phyloP scores from a whole-genome alignment of 1,284 basidiomycete species.

The Malassezia caprae region DNA sequence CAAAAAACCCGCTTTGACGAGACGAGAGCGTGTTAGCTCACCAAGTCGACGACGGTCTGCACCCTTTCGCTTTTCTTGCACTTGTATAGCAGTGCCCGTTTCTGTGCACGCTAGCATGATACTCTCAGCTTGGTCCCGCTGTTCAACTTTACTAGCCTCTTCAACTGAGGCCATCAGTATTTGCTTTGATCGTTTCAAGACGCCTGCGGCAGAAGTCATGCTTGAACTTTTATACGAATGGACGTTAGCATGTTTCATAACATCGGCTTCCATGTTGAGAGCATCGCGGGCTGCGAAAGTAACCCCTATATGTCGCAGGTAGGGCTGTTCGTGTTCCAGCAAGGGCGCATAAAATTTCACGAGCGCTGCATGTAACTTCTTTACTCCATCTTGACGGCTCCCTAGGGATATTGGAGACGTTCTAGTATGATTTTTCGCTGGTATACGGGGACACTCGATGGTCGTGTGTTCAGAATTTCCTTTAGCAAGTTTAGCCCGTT shows the following conservation, averaged over 20 bases:
- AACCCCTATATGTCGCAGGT: conserved; percentile 18
- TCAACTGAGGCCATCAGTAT: conserved; percentile 14
- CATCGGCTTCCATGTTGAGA: conserved; percentile 23
- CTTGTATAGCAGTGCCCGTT: conserved; percentile 25
- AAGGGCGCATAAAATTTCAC: conserved; percentile 24
- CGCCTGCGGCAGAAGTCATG: conserved; percentile 25
- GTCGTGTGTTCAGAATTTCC: neutral
- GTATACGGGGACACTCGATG: conserved; percentile 18
- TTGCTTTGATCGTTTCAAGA: conserved; percentile 24
- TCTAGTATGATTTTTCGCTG: conserved; percentile 21
- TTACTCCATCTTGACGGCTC: conserved; percentile 24
- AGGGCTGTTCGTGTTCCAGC: conserved; percentile 17
- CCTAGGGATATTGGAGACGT: conserved; percentile 25
- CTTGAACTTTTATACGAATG: conserved; percentile 26
- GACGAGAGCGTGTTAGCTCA: conserved; percentile 20
- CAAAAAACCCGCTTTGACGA: conserved; percentile 25
- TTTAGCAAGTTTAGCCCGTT: neutral
- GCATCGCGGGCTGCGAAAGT: conserved; percentile 23
- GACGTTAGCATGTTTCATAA: conserved; percentile 21
- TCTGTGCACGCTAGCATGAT: conserved; percentile 24
- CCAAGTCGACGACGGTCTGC: conserved; percentile 13
- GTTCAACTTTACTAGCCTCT: conserved; percentile 3
- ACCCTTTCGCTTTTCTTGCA: conserved; percentile 23
- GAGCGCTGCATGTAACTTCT: conserved; percentile 25
- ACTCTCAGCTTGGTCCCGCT: neutral